Evolutionary conservation across 139 green algal genomes (phyloP).

Genomic region (Tetraselmis striata): DNA sequence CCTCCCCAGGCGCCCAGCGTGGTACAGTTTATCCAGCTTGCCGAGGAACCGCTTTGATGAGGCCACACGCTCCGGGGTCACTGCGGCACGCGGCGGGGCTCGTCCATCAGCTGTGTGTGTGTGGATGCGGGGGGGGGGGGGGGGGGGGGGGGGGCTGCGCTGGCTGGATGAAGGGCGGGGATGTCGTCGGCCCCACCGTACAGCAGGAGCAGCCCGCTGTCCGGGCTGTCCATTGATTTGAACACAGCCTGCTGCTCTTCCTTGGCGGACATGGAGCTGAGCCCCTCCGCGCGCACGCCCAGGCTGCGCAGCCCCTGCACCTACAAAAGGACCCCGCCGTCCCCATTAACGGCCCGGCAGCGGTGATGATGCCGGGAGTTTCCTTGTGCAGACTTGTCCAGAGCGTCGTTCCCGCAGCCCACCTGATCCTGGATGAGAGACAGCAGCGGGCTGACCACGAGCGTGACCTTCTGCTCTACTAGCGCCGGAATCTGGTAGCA

Average conservation of each 20-base stretch:
- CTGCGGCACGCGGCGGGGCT: no score
- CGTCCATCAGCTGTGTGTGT: no score
- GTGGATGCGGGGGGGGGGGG: no score
- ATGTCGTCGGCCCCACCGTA: no score
- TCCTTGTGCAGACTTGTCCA: no score
- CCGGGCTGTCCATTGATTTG: constrained; percentile 61
- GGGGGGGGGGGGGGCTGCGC: no score
- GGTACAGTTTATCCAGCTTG: constrained; percentile 55
- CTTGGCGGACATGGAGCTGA: constrained; percentile 61
- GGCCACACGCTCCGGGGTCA: constrained; percentile 77
- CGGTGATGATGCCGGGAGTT: neutral
- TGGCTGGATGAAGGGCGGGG: no score
- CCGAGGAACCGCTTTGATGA: constrained; percentile 39
- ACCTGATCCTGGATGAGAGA: constrained; percentile 84
- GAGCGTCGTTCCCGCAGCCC: constrained; percentile 6
- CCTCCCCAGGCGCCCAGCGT: neutral
- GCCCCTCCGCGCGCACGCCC: constrained; percentile 65
- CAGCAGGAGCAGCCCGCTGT: no score
- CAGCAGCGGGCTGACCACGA: constrained; percentile 70
- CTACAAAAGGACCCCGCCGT: no score
- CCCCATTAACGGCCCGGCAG: no score
- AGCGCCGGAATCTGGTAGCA: constrained; percentile 79
- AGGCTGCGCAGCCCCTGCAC: constrained; percentile 44
- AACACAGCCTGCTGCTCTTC: constrained; percentile 44
- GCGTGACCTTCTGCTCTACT: constrained; percentile 46